Conservation (phyloP, 768 basidiomycete species). For the Crassisporium funariophilum region DNA sequence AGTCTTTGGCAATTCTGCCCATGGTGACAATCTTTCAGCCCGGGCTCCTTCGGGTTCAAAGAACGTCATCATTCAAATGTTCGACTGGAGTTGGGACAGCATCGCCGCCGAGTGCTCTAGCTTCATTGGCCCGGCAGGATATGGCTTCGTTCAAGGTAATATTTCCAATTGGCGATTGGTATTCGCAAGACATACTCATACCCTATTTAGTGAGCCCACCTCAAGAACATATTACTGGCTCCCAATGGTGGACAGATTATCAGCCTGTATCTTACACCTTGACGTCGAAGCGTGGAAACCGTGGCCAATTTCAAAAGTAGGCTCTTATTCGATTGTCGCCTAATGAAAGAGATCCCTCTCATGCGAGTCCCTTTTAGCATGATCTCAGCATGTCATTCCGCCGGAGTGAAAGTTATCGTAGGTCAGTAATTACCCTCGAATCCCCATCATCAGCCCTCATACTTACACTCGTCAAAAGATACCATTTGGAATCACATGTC, state of each 20-base stretch:
- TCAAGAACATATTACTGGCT: conserved; percentile 57
- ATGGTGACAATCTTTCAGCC: conserved; percentile 6
- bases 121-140: conserved; percentile 68
- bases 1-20: neutral
- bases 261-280: conserved; percentile 68
- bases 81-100: conserved; percentile 66
- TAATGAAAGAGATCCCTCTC: neutral
- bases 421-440: conserved; percentile 32
- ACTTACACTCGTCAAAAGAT: conserved; percentile 30
- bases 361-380: conserved; percentile 43
- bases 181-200: neutral
- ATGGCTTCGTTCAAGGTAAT: conserved; percentile 70
- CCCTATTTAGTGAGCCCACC: conserved; percentile 54
- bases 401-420: conserved; percentile 59
- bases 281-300: conserved; percentile 65
- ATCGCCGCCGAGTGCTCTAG: conserved; percentile 63
- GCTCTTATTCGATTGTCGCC: conserved; percentile 8
- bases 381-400: conserved; percentile 51
- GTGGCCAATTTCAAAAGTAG: conserved; percentile 48
- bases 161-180: neutral
- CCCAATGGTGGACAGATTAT: conserved; percentile 78
- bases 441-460: too few relatives aligned
- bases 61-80: conserved; percentile 69
- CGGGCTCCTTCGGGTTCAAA: conserved; percentile 34
- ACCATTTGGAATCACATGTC: conserved; percentile 73